Evolutionary conservation across 192 early-diverging fungal genomes (phyloP), one percentile per base, ranked within the genome.

Genomic region (Podila verticillata): DNA sequence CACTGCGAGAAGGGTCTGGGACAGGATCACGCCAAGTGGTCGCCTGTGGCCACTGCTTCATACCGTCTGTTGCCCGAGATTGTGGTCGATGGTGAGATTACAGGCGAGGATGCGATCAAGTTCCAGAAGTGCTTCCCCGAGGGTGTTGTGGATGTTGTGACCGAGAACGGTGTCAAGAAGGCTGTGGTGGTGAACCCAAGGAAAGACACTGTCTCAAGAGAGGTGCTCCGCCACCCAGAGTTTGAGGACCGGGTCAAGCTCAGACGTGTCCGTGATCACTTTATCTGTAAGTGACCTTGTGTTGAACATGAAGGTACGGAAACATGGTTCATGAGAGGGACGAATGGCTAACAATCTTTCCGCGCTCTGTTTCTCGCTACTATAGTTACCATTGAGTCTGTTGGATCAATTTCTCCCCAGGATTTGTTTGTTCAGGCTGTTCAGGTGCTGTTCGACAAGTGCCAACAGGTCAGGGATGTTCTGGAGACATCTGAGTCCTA

Each of bases 1-100:
- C 97, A 98, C 78, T 94, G 93, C 75, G 88, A 89, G 39, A 98
- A 98, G 86, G 97, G 98, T 17, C 87, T 95, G 57, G 98, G 97
- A 35, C 92, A 94, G 81, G 96, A 98, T 70, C 98, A 99, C 64
- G 96, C 97, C 67, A 99, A 99, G 70, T 99, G 92, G 88, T 98
- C 96, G 5, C 98, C 98, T 12, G 97, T 98, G 75, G 95, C 95
- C 4, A 97, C 96, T 4, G 98, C 97, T 5, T 94, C 96, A 29
- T 99, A 99, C 81, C 90, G 98, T 28, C 83, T 99, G 60, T 84
- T 99, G 36, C 98, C 98, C 5, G 93, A 96, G 44, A 99, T 99
- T 63, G 85, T 90, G 64, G 89, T 99, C 62, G 84, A 93, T 54
- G 79, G 92, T 54, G 93, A 93, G 47, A 98, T 99, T 70, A 89